phyloP scores from a whole-genome alignment of 805 yeast species.

The Metschnikowia koreensis region DNA sequence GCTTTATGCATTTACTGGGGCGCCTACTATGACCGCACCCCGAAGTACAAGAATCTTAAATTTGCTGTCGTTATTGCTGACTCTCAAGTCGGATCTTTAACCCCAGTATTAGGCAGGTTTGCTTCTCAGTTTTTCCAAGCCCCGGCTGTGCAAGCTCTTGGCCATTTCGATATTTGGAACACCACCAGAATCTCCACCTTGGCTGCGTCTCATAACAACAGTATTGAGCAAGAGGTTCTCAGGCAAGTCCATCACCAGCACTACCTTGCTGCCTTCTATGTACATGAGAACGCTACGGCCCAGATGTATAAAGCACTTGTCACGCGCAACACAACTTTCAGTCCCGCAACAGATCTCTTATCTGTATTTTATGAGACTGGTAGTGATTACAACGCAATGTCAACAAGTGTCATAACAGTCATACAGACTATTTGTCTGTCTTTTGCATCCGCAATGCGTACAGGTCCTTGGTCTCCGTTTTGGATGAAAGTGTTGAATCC shows the following conservation, averaged over 20 bases:
- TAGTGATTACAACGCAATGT: conserved; percentile 31
- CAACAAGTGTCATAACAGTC: conserved; percentile 21
- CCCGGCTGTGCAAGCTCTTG: conserved; percentile 21
- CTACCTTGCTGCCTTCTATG: conserved; percentile 30
- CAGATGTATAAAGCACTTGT: conserved; percentile 22
- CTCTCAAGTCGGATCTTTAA: conserved; percentile 19
- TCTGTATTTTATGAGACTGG: conserved; percentile 33
- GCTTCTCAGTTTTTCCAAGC: conserved; percentile 22
- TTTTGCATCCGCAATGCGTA: conserved; percentile 19
- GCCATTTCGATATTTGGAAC: conserved; percentile 26
- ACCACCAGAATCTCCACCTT: conserved; percentile 14
- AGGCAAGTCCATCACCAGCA: conserved; percentile 32
- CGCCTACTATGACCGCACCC: conserved; percentile 23
- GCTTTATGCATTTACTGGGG: conserved; percentile 36
- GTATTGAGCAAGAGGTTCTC: conserved; percentile 27
- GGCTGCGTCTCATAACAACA: conserved; percentile 23
- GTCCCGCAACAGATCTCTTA: conserved; percentile 22
- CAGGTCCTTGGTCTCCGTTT: conserved; percentile 19
- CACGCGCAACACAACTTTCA: conserved; percentile 15
- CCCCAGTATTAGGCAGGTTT: conserved; percentile 25
- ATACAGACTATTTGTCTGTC: conserved; percentile 17
- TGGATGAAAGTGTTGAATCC: conserved; percentile 16
- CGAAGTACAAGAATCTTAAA: conserved; percentile 22
- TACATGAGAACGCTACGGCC: conserved; percentile 29
- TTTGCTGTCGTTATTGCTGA: conserved; percentile 31